Evolutionary conservation across 768 basidiomycete genomes (phyloP).

Genomic region (Suillus tomentosus): DNA sequence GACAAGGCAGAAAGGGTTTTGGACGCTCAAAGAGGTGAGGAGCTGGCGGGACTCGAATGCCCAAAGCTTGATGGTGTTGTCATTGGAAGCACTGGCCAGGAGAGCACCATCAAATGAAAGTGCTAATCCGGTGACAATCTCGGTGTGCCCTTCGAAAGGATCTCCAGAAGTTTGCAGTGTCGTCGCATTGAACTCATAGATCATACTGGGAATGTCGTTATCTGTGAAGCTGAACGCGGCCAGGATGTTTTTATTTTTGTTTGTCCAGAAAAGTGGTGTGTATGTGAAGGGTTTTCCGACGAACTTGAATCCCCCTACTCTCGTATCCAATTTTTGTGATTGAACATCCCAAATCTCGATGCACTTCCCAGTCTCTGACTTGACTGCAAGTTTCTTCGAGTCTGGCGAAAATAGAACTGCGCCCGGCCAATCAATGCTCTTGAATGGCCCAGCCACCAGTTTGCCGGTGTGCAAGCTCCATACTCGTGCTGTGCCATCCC

Average conservation of each 20-base stretch:
- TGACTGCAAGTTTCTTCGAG: slow-evolving; percentile 2
- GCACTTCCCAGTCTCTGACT: background rate
- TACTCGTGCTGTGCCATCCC: background rate
- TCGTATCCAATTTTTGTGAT: background rate
- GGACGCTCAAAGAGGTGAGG: too few relatives aligned
- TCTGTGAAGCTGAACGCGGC: background rate
- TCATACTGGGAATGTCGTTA: background rate
- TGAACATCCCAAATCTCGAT: background rate
- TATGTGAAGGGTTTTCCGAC: background rate
- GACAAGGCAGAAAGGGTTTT: too few relatives aligned
- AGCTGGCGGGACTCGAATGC: too few relatives aligned
- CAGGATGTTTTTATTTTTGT: background rate
- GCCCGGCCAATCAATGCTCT: background rate
- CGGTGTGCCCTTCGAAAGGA: too few relatives aligned
- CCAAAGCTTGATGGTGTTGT: too few relatives aligned
- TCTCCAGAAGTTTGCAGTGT: too few relatives aligned
- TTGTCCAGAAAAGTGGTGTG: background rate
- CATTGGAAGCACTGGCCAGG: too few relatives aligned
- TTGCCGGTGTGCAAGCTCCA: background rate
- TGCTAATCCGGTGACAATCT: too few relatives aligned
- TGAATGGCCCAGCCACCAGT: background rate
- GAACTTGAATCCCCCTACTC: background rate
- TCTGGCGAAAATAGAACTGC: background rate
- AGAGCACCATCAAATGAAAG: too few relatives aligned
- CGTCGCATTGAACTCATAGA: background rate